A percentile compares a stretch with the other conserved stretches of the same genome.
Evolutionary conservation across 2,329 filamentous ascomycete genomes (phyloP).

Genomic region (Tolypocladium inflatum): DNA sequence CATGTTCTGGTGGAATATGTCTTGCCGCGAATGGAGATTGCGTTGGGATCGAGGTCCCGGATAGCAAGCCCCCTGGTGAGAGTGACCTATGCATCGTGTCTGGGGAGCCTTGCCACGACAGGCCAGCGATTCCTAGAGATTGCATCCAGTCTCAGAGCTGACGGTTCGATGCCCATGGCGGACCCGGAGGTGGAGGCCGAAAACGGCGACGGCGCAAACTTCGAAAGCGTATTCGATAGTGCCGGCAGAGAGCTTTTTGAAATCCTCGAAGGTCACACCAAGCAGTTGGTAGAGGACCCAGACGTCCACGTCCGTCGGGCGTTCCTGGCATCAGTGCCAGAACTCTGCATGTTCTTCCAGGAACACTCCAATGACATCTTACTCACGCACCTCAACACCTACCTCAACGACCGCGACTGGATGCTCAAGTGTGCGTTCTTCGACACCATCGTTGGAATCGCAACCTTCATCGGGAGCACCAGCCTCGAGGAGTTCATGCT

Average conservation of each 20-base stretch:
- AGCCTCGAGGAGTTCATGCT: constrained; percentile 92
- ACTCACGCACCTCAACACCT: constrained; percentile 90
- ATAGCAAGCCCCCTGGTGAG: constrained; percentile 61
- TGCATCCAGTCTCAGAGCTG: constrained; percentile 77
- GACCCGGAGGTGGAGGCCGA: constrained; percentile 75
- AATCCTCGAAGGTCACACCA: constrained; percentile 80
- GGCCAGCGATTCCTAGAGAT: constrained; percentile 82
- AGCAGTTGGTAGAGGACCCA: constrained; percentile 76
- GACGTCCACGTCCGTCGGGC: constrained; percentile 82
- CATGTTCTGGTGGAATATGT: constrained; percentile 62
- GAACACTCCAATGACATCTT: constrained; percentile 93
- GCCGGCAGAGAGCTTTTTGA: constrained; percentile 75
- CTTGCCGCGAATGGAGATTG: constrained; percentile 51
- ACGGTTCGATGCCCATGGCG: constrained; percentile 67
- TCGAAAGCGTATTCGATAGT: constrained; percentile 79
- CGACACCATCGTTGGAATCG: constrained; percentile 87
- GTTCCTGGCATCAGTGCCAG: constrained; percentile 83
- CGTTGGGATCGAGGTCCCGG: constrained; percentile 34
- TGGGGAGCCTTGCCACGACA: constrained; percentile 80
- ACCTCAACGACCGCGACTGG: constrained; percentile 94
- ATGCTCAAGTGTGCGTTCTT: constrained; percentile 95
- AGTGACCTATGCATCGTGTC: constrained; percentile 85
- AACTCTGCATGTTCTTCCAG: constrained; percentile 90
- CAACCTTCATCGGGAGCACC: constrained; percentile 78
- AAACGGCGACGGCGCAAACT: constrained; percentile 55